Conservation (phyloP, 352 stramenopile genomes). For the Phytopythium chamaehyphon region DNA sequence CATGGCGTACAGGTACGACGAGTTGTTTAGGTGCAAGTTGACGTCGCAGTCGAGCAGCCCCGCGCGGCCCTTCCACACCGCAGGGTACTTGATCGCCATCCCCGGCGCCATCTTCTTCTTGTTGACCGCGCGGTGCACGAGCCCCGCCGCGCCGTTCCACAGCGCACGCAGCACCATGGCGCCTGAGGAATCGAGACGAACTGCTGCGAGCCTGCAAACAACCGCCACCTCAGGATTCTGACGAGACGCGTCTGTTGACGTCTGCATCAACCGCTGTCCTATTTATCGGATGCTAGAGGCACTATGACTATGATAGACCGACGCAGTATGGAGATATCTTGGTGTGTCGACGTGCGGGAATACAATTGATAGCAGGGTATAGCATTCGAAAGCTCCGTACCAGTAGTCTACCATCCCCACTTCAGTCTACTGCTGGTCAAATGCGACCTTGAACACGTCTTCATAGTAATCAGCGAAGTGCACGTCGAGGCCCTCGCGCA, state of each 20-base stretch:
- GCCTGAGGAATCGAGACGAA: neutral
- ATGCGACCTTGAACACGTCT: conserved; percentile 94
- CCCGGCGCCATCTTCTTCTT: conserved; percentile 44
- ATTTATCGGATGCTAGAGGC: no score
- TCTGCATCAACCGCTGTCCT: no score
- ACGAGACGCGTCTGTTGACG: no score
- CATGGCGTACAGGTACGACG: conserved; percentile 78
- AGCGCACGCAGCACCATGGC: conserved; percentile 64
- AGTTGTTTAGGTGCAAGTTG: conserved; percentile 88
- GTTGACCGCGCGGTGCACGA: conserved; percentile 51
- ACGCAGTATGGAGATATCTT: no score
- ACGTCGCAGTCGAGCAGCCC: conserved; percentile 78
- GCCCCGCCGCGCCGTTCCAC: conserved; percentile 62
- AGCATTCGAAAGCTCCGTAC: no score
- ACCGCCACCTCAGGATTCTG: no score
- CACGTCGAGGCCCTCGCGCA: conserved; percentile 94
- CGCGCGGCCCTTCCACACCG: conserved; percentile 60
- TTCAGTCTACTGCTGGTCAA: conserved; percentile 42
- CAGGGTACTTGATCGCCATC: conserved; percentile 56
- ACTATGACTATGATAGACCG: neutral
- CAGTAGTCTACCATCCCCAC: neutral
- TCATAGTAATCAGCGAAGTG: conserved; percentile 97
- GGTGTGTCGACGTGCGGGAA: no score
- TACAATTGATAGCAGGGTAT: no score
- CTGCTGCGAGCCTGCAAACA: no score